Evolutionary conservation across 2,329 filamentous ascomycete genomes (phyloP), one percentile per base, ranked within the genome.

Genomic region (Cladophialophora immunda): DNA sequence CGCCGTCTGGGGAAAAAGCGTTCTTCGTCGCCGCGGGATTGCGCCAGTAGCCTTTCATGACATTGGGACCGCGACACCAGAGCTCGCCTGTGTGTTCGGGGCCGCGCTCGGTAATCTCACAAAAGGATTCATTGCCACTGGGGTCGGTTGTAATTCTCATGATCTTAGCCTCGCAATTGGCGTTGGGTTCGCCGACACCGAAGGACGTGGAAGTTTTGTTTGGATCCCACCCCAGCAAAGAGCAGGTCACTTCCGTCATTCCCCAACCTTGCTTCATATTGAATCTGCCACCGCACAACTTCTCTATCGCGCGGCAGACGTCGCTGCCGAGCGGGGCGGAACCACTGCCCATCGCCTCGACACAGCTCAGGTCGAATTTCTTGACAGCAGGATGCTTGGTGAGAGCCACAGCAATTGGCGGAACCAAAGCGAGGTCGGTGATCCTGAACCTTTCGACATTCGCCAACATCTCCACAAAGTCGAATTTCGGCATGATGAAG

Each of bases 161-260:
- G 65, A 95, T 83, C 75, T 87, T 89, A 1, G 86, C 90, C 71
- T 87, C 83, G 74, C 86, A 87, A 74, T 93, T 94, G 19, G 92
- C 84, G 69, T 86, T 82, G 19, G 92, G 75, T 77, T 90, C 87
- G 56, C 90, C 92, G 1, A 94, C 90, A 2, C 83, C 82, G 73
- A 76, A 78, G 34, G 80, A 79, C 2, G 75, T 68, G 3, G 78
- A 78, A 4, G 73, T 76, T 64, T 86, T 77, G 0, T 73, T 79
- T 0, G 88, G 86, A 68, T 91, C 83, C 84, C 88, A 93, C 5
- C 83, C 83, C 13, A 91, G 83, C 19, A 86, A 82, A 0, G 89
- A 87, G 76, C 22, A 30, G 25, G 22, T 55, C 17, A 84, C 86
- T 73, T 95, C 92, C 0, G 92, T 95, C 92, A 96, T 94, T 4